These are phyloP conservation scores for Coccomyxa sp. DNA, from an alignment of 139 green algal genomes.

Conservation along the genomic window DNA sequence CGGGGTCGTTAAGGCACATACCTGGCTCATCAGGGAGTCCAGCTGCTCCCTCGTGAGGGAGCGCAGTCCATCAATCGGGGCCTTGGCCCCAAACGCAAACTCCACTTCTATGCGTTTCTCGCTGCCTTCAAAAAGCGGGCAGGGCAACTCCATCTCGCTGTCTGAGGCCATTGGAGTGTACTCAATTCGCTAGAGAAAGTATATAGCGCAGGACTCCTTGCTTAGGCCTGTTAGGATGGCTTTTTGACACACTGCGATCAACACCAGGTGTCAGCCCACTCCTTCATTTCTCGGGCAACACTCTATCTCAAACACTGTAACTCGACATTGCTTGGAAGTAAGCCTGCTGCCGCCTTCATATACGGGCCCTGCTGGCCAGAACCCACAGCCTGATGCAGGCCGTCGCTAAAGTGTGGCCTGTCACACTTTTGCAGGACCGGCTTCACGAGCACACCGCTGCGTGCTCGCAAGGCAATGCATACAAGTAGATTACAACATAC, in stretches of 20 bases:
- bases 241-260: conserved; percentile 50
- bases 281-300: not conserved
- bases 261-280: not conserved
- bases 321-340: not conserved
- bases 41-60: conserved; percentile 56
- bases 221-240: conserved; percentile 44
- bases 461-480: not conserved
- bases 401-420: not conserved
- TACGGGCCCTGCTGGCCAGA: too few relatives aligned
- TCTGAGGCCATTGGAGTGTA: conserved; percentile 19
- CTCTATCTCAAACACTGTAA: not conserved
- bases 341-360: not conserved
- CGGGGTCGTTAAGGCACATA: not conserved
- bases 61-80: conserved; percentile 52
- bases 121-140: conserved; percentile 85
- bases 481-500: not conserved
- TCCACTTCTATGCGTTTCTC: conserved; percentile 94
- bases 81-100: conserved; percentile 45
- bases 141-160: conserved; percentile 27
- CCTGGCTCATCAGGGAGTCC: conserved; percentile 48
- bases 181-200: not conserved
- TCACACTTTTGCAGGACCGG: not conserved
- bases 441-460: not conserved
- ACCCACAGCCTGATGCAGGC: not conserved
- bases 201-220: not conserved